phyloP scores from a whole-genome alignment of 2,329 filamentous ascomycete species.

The Arthrobotrys pseudoclavata region DNA sequence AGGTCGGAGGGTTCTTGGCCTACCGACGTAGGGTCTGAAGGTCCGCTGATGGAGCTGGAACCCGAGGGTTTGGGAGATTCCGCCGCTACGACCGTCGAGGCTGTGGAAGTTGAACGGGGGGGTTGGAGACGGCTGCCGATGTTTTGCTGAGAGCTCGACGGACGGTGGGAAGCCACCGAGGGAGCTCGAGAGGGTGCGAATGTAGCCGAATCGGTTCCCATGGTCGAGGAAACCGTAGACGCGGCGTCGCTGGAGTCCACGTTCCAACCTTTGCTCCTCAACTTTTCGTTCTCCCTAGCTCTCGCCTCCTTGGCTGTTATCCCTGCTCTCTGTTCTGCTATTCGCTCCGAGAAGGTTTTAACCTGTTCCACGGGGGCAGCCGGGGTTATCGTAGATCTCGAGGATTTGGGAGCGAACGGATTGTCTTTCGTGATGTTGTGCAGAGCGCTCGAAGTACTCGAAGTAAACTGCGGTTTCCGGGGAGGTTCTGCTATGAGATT shows the following conservation, averaged over 20 bases:
- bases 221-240: conserved; percentile 6
- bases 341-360: conserved; percentile 86
- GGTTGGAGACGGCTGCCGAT: conserved; percentile 37
- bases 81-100: conserved; percentile 55
- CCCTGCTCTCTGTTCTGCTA: conserved; percentile 77
- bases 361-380: conserved; percentile 47
- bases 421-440: conserved; percentile 44
- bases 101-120: conserved; percentile 68
- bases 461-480: conserved; percentile 54
- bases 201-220: conserved; percentile 13
- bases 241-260: conserved; percentile 69
- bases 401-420: conserved; percentile 28
- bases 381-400: not conserved
- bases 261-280: conserved; percentile 73
- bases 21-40: not conserved
- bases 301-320: conserved; percentile 71
- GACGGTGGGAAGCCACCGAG: conserved; percentile 15
- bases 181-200: conserved; percentile 63
- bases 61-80: conserved; percentile 20
- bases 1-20: conserved; percentile 28
- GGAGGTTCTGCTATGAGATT: conserved; percentile 48
- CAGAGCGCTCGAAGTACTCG: conserved; percentile 42
- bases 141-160: conserved; percentile 15
- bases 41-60: conserved; percentile 7
- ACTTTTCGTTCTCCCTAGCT: conserved; percentile 70